Percentiles rank a stretch among this genome's conserved stretches.
phyloP scores from a whole-genome alignment of 345 rosid species.

The Pistacia integerrima region DNA sequence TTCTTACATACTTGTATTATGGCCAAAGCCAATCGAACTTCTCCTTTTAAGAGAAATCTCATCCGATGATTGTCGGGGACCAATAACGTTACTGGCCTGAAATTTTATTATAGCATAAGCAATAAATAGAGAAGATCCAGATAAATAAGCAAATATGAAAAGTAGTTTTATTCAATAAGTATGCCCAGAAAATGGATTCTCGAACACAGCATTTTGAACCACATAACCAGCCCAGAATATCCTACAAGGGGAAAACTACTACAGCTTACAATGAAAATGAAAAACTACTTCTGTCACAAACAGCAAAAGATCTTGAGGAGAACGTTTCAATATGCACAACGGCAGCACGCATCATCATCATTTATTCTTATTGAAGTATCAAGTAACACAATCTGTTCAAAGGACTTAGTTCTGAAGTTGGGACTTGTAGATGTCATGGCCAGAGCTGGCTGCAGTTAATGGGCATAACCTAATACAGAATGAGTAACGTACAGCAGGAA shows the following conservation, averaged over 20 bases:
- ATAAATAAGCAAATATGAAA: neutral
- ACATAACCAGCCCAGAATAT: neutral
- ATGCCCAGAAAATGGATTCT: neutral
- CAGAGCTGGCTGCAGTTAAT: conserved; percentile 52
- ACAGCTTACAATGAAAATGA: neutral
- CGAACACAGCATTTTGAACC: no score
- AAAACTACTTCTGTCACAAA: neutral
- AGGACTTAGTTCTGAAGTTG: conserved; percentile 43
- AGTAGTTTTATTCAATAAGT: neutral
- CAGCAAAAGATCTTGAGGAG: neutral
- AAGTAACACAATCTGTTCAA: neutral
- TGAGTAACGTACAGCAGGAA: conserved; percentile 72
- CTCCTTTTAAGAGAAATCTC: no score
- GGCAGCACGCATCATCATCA: neutral
- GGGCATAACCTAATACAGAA: conserved; percentile 73
- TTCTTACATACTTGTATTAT: no score
- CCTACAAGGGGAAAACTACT: neutral
- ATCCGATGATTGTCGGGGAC: no score
- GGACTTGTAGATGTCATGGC: conserved; percentile 53
- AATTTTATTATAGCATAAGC: no score
- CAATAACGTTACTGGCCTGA: no score
- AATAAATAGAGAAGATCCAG: neutral
- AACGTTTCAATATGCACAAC: neutral
- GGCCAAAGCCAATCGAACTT: no score
- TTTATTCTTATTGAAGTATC: neutral